These are phyloP conservation scores for Scytalidium sp. DNA, from an alignment of 2,329 filamentous ascomycete genomes.

Conservation along the genomic window DNA sequence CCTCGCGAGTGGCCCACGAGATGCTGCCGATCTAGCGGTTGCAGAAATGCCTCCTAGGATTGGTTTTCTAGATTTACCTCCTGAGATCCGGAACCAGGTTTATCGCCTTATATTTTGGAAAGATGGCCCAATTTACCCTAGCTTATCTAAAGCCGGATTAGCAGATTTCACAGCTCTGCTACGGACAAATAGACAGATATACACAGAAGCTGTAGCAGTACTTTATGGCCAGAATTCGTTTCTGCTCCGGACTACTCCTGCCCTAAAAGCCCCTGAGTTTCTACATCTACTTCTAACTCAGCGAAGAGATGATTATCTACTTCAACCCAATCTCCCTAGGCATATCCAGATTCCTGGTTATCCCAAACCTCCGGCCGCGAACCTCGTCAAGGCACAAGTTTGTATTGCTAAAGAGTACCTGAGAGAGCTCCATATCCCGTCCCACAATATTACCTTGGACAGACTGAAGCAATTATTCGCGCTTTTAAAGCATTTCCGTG, in stretches of 20 bases:
- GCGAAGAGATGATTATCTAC: background rate
- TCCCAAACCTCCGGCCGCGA: background rate
- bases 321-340: background rate
- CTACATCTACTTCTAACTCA: slow-evolving; percentile 13
- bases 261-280: slow-evolving; percentile 10
- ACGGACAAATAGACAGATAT: slow-evolving; percentile 13
- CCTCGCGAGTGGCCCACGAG: background rate
- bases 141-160: slow-evolving; percentile 10
- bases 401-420: slow-evolving; percentile 12
- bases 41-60: background rate
- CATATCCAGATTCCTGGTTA: background rate
- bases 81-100: slow-evolving; percentile 16
- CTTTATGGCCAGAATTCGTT: slow-evolving; percentile 16
- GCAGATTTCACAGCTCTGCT: slow-evolving; percentile 9
- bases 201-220: slow-evolving; percentile 11
- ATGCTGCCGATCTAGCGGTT: background rate
- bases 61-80: slow-evolving; percentile 10
- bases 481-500: slow-evolving; percentile 16
- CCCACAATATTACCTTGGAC: slow-evolving; percentile 12
- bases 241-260: slow-evolving; percentile 12
- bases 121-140: slow-evolving; percentile 11
- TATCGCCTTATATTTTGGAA: slow-evolving; percentile 11
- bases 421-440: slow-evolving; percentile 13
- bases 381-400: background rate
- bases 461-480: slow-evolving; percentile 13